Percentiles rank a stretch among this genome's conserved stretches.
These are phyloP conservation scores for Penicillium herquei DNA, from an alignment of 495 filamentous ascomycete species.

Conservation along the genomic window DNA sequence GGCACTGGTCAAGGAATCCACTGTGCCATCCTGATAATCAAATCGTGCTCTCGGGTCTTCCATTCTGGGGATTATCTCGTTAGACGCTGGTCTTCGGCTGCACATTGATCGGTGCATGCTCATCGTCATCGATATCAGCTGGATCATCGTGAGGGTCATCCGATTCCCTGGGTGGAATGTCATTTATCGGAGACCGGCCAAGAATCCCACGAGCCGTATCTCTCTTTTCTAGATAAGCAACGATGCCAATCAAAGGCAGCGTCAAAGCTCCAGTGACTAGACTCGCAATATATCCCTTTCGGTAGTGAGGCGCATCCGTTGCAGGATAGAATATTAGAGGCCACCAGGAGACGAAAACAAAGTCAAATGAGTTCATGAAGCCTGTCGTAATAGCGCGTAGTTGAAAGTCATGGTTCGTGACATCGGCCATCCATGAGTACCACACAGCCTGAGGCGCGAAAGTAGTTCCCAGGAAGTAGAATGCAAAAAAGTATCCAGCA, in stretches of 20 bases:
- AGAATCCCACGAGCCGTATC: slow-evolving; percentile 28
- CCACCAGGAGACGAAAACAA: slow-evolving; percentile 39
- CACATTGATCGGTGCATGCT: slow-evolving; percentile 8
- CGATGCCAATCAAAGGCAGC: slow-evolving; percentile 27
- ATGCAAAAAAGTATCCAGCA: slow-evolving; percentile 31
- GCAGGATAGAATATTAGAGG: slow-evolving; percentile 35
- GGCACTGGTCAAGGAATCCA: too few species aligned
- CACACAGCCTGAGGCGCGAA: slow-evolving; percentile 37
- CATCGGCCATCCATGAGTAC: slow-evolving; percentile 39
- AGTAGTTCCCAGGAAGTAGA: slow-evolving; percentile 35
- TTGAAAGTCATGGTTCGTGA: slow-evolving; percentile 33
- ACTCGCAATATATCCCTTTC: slow-evolving; percentile 36
- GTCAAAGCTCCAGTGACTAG: slow-evolving; percentile 32
- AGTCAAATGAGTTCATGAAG: slow-evolving; percentile 41
- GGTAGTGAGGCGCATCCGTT: slow-evolving; percentile 33
- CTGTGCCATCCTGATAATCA: too few species aligned
- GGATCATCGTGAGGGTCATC: background rate
- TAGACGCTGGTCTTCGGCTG: slow-evolving; percentile 2
- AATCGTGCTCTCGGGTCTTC: too few species aligned
- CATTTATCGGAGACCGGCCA: slow-evolving; percentile 11
- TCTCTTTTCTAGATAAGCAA: slow-evolving; percentile 30
- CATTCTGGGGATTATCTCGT: background rate
- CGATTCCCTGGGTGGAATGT: background rate
- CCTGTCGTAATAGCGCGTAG: slow-evolving; percentile 35
- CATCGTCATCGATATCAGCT: background rate